phyloP scores from a whole-genome alignment of 306 rosid genomes.

The Fagus sylvatica region DNA sequence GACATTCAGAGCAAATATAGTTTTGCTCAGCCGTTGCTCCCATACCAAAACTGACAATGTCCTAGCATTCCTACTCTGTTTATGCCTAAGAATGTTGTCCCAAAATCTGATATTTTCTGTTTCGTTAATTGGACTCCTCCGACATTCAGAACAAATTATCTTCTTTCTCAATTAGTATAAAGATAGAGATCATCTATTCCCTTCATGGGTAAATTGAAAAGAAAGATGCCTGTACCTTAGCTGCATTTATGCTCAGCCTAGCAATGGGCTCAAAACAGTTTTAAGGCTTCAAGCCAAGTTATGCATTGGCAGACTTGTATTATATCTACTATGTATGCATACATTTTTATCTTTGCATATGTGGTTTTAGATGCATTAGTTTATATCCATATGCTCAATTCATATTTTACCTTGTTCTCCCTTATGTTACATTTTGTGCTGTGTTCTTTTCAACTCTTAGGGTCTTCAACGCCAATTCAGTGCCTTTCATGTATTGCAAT shows the following conservation, averaged over 20 bases:
- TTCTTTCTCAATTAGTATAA: background rate
- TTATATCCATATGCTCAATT: background rate
- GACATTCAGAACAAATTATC: background rate
- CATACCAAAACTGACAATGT: background rate
- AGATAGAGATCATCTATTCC: background rate
- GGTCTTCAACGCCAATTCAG: slow-evolving; percentile 62
- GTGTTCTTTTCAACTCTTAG: slow-evolving; percentile 37
- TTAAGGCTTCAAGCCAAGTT: background rate
- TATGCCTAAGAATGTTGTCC: background rate
- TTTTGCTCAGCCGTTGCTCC: background rate
- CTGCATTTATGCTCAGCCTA: background rate
- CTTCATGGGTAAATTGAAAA: background rate
- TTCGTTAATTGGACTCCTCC: background rate
- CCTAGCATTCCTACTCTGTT: background rate
- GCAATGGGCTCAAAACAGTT: background rate
- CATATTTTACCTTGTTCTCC: slow-evolving; percentile 6
- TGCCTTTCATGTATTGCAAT: slow-evolving; percentile 73
- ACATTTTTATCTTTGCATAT: slow-evolving; percentile 3
- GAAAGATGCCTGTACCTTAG: background rate
- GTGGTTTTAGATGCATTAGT: slow-evolving; percentile 9
- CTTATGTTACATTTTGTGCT: slow-evolving; percentile 16
- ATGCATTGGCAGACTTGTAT: background rate
- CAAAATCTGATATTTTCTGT: background rate
- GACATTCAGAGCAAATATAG: background rate
- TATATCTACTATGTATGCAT: background rate